phyloP scores from a whole-genome alignment of 768 basidiomycete species.

The Tylopilus sp. region DNA sequence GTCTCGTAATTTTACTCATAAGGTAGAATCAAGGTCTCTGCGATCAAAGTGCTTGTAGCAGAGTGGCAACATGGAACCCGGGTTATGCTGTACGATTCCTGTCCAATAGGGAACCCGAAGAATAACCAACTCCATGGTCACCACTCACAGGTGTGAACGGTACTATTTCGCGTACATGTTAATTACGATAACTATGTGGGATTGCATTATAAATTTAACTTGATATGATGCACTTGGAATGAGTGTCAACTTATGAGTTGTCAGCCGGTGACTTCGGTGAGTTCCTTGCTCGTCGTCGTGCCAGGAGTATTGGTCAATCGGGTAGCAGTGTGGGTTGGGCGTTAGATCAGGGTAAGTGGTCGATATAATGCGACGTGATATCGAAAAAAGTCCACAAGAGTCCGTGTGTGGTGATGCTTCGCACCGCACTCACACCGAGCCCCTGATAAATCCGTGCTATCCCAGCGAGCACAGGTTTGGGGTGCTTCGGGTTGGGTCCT shows the following conservation, averaged over 20 bases:
- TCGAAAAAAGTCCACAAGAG: slow-evolving; percentile 94
- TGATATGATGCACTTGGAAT: slow-evolving; percentile 26
- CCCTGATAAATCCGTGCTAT: slow-evolving; percentile 87
- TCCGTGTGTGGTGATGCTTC: slow-evolving; percentile 92
- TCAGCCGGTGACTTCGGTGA: slow-evolving; percentile 3
- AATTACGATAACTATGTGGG: slow-evolving; percentile 2
- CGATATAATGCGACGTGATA: slow-evolving; percentile 70
- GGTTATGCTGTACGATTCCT: slow-evolving; percentile 6
- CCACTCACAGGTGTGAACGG: background rate
- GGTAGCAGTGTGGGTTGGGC: slow-evolving; percentile 1
- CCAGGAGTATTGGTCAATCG: slow-evolving; percentile 8
- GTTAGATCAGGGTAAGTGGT: slow-evolving; percentile 43
- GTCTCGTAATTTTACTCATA: background rate
- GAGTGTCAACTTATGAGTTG: slow-evolving; percentile 15
- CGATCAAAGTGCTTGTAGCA: slow-evolving; percentile 8
- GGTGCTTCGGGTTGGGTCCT: slow-evolving; percentile 79
- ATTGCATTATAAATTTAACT: slow-evolving; percentile 10
- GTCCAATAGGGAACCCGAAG: background rate
- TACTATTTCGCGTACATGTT: slow-evolving; percentile 1
- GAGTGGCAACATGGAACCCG: slow-evolving; percentile 5
- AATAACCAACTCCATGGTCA: background rate
- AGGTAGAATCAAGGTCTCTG: slow-evolving; percentile 6
- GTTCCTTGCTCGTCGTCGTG: slow-evolving; percentile 2
- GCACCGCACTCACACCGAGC: slow-evolving; percentile 87
- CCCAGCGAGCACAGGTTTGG: slow-evolving; percentile 74